phyloP scores from a whole-genome alignment of 768 basidiomycete genomes.

The Coprinopsis marcescibilis region DNA sequence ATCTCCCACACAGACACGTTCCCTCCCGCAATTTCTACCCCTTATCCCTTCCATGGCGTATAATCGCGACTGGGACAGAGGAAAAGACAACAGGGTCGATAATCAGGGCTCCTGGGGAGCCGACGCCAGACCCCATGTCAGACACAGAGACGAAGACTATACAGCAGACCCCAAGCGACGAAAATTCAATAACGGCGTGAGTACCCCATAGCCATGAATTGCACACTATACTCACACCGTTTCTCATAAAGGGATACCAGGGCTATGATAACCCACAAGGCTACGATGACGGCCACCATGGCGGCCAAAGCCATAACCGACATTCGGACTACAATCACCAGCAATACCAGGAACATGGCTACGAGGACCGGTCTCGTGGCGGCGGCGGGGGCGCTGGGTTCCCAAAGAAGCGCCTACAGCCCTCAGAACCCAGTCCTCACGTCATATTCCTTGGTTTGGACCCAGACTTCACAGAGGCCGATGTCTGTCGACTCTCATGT shows the following conservation, averaged over 20 bases:
- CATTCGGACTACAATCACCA: not conserved
- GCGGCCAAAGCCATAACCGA: conserved; percentile 25
- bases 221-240: not conserved
- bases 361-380: conserved; percentile 47
- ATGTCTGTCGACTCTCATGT: conserved; percentile 59
- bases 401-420: conserved; percentile 70
- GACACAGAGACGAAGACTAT: conserved; percentile 65
- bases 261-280: conserved; percentile 38
- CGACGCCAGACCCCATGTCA: conserved; percentile 34
- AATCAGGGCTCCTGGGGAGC: conserved; percentile 31
- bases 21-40: not conserved
- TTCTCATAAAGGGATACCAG: conserved; percentile 12
- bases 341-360: conserved; percentile 37
- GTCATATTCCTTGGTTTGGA: conserved; percentile 95
- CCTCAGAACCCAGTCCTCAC: conserved; percentile 85
- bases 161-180: conserved; percentile 69
- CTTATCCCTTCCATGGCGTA: conserved; percentile 54
- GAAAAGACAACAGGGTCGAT: conserved; percentile 49
- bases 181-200: conserved; percentile 72
- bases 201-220: conserved; percentile 19
- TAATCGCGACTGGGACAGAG: conserved; percentile 85
- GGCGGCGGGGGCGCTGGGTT: conserved; percentile 33
- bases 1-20: conserved; percentile 13
- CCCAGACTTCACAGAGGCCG: conserved; percentile 86
- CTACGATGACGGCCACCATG: conserved; percentile 36